Evolutionary conservation across 495 filamentous ascomycete species (phyloP), one percentile per base, ranked within the genome.

Genomic region (Ramalina peruviana): DNA sequence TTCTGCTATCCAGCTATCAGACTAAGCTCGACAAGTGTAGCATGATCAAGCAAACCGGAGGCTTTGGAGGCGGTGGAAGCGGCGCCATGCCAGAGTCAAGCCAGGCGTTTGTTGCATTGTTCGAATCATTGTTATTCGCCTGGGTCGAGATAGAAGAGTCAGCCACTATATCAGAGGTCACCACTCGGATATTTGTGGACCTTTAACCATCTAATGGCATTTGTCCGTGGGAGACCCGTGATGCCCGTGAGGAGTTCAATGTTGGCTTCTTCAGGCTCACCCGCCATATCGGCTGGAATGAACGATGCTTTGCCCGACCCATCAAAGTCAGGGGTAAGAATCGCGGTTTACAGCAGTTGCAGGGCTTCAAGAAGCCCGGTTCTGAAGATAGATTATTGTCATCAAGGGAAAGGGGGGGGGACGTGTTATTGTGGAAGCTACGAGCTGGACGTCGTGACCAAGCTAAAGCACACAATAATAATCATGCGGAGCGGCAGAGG

Each of bases 41-140:
- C 11, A 33, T 9, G 10, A 27, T 16, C 30, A n/a, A 1, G 42
- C 39, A 21, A 33, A 12, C 40, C 17, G n/a, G 19, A 26, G 25
- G 12, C 23, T 25, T 48, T 21, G 49, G 52, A 23, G 39, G 49
- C 17, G 46, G 30, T 58, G 56, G 68, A 63, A 65, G 69, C 19
- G 65, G 59, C 17, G 65, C 65, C n/a, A 62, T 63, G 6, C 69
- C 70, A 49, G 74, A 68, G 59, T 76, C 72, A 26, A 71, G 70
- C 51, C 67, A 76, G 7, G 71, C 72, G 56, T 75, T 74, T 51
- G 74, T 68, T 7, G 73, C 72, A 60, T 71, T 73, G 36, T 69
- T 61, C 0, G 65, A 62, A 50, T 75, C 64, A 36, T 69, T 63
- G 40, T 71, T 62, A 52, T 75, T 65, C n/a, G 67, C 70, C 72